Evolutionary conservation across 1,284 basidiomycete species (phyloP), one percentile per base, ranked within the genome.

Genomic region (Mycena sp.): DNA sequence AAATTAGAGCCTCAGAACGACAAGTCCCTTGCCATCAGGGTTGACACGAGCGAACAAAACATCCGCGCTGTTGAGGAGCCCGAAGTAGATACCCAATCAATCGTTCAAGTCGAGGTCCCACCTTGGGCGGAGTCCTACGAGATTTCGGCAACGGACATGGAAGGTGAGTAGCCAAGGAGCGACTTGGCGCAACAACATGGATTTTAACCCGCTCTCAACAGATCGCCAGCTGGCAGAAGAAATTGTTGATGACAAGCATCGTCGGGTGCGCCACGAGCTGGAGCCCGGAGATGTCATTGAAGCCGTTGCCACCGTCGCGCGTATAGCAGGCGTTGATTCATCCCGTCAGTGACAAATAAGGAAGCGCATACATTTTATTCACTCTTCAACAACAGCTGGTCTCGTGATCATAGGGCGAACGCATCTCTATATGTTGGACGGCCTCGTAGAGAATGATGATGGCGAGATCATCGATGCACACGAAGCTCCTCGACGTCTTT

Each of bases 281-380:
- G 93, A 96, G 72, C 87, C 91, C 14, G 94, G 94, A 4, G 96
- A 99, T 74, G 85, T 95, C 3, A 95, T 98, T 40, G 94, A 97
- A 70, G 93, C 92, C n/a, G 91, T 95, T 2, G 85, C 85, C 64
- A 96, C 94, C 23, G 92, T 96, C 49, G 91, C 93, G 9, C 86
- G 94, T 16, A 89, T 96, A 55, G 88, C 88, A 29, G 95, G 94
- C 0, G 93, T 96, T 1, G 95, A 96, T 74, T 93, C 92, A 25
- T 93, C 89, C 69, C 93, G 92, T 94, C 68, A 75, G 89, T 78
- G n/a, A n/a, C 12, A 6, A 37, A 14, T 30, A 30, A 10, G n/a
- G n/a, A 35, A 12, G 19, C 19, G 6, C 12, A 29, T 38, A 45
- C 53, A 12, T 50, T 49, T 49, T 48, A 70, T 65, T 70, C n/a